Base-by-base conservation (phyloP, 2,329 filamentous ascomycete genomes). In the Penicillium sp. region DNA sequence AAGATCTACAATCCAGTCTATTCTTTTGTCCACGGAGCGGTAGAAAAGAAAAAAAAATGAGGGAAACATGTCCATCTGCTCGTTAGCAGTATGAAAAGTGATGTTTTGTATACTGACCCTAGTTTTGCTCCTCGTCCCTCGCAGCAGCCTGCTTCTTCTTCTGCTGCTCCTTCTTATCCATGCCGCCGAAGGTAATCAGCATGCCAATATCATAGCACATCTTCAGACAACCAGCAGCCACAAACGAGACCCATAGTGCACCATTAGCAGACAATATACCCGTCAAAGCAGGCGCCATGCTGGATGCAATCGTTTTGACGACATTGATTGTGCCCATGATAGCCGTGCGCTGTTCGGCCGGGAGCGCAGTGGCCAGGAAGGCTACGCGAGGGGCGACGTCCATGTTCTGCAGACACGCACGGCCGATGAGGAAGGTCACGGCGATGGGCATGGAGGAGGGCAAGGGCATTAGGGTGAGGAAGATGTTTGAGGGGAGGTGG, bases 261-360 rank as follows among this genome's bases (percentile, higher is more conserved):
- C 78, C 72, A 1, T 74, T 72, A 1, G 78, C 78, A 0, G 84
- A 83, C 46, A 90, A 65, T 0, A 84, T 64, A n/a, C 88, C 88
- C 0, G 87, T 88, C 18, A 87, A 73, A 0, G 83, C 67, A 0
- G 86, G 85, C 0, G 87, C 87, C 1, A 83, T 65, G 57, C 82
- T 86, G 66, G 86, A 82, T 5, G 80, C 78, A 5, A 79, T 74
- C 0, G 87, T 90, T 71, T 88, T 89, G 26, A 87, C 81, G 0
- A 87, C 82, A 60, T 89, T 90, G 3, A 89, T 77, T 0, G 85
- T 74, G 0, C 88, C 88, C 82, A 91, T 86, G 11, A 89, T 82
- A 0, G 86, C 85, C 0, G 88, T 91, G 1, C 88, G 80, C 68
- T 91, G 87, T 2, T 78, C 74, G 0, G 86, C 80, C 9, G 82